Percentiles rank a stretch among this genome's conserved stretches.
These are phyloP conservation scores for Flaveria sonorensis DNA, from an alignment of 129 eudicot genomes.

Conservation along the genomic window DNA sequence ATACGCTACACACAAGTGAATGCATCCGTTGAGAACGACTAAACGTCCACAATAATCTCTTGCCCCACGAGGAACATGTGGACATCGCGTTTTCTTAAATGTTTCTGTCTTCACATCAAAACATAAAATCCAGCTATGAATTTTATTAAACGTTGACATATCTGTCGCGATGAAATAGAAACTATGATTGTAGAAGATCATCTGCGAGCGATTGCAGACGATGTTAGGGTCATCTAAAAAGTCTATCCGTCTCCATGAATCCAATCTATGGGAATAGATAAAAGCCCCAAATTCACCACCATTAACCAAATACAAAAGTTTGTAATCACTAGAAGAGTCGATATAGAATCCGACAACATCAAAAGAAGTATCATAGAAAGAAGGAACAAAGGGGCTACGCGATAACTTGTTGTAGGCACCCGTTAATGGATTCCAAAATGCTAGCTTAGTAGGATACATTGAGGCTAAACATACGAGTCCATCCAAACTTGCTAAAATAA, in stretches of 20 bases:
- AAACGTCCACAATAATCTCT: neutral
- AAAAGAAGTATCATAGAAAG: too few species aligned
- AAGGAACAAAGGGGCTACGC: neutral
- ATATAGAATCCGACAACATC: neutral
- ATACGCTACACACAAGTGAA: neutral
- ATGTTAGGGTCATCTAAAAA: neutral
- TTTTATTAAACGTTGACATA: neutral
- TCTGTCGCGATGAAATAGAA: neutral
- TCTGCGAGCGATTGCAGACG: neutral
- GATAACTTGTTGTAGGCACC: slow-evolving; percentile 12
- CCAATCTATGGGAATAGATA: slow-evolving; percentile 7
- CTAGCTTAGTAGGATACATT: neutral
- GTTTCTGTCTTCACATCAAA: neutral
- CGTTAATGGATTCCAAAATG: slow-evolving; percentile 8
- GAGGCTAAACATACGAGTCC: slow-evolving; percentile 18
- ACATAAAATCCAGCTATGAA: neutral
- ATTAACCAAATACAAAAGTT: neutral
- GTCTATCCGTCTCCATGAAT: neutral
- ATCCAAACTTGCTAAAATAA: neutral
- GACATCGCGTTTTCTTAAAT: neutral
- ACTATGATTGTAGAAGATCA: neutral
- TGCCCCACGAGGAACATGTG: neutral
- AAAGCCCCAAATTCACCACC: neutral
- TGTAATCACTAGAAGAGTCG: slow-evolving; percentile 13
- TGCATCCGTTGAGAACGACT: neutral